Percentiles rank a stretch among this genome's conserved stretches.
These are phyloP conservation scores for Colletotrichum horii DNA, from an alignment of 2,329 filamentous ascomycete species.

Conservation along the genomic window DNA sequence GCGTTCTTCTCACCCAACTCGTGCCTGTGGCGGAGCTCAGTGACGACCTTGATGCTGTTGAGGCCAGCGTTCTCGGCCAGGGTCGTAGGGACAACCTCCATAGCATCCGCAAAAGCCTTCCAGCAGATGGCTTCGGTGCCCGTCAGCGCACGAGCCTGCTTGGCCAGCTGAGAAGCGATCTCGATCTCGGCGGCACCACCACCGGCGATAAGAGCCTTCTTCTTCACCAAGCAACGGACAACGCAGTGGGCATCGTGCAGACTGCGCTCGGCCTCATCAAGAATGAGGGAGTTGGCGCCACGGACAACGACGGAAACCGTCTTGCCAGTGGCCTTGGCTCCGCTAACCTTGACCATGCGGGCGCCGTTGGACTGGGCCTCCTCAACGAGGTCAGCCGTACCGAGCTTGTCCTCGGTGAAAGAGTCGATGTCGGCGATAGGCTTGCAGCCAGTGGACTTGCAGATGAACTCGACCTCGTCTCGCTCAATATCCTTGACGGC, in stretches of 20 bases:
- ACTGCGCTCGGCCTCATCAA: slow-evolving; percentile 96
- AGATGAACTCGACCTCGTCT: slow-evolving; percentile 98
- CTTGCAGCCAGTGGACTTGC: slow-evolving; percentile 99
- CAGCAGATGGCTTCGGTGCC: slow-evolving; percentile 98
- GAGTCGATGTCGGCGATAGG: slow-evolving; percentile 98
- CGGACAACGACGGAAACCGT: slow-evolving; percentile 95
- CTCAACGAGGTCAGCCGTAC: slow-evolving; percentile 90
- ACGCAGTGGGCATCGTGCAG: slow-evolving; percentile 98
- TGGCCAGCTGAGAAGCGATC: slow-evolving; percentile 85
- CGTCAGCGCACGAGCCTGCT: slow-evolving; percentile 80
- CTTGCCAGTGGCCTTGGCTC: slow-evolving; percentile 82
- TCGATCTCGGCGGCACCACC: slow-evolving; percentile 97
- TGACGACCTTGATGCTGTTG: slow-evolving; percentile 99
- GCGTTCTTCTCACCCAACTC: slow-evolving; percentile 95
- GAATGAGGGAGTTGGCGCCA: slow-evolving; percentile 90
- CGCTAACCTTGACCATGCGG: slow-evolving; percentile 93
- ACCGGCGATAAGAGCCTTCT: slow-evolving; percentile 98
- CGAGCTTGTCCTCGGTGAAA: slow-evolving; percentile 98
- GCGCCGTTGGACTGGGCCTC: slow-evolving; percentile 87
- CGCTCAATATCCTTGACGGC: slow-evolving; percentile 98
- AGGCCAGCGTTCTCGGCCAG: slow-evolving; percentile 96
- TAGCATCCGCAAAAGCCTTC: slow-evolving; percentile 97
- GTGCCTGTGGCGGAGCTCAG: slow-evolving; percentile 91
- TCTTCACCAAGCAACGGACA: slow-evolving; percentile 97
- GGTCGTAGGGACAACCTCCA: slow-evolving; percentile 96